phyloP scores from a whole-genome alignment of 345 rosid species.

The Populus tremula region DNA sequence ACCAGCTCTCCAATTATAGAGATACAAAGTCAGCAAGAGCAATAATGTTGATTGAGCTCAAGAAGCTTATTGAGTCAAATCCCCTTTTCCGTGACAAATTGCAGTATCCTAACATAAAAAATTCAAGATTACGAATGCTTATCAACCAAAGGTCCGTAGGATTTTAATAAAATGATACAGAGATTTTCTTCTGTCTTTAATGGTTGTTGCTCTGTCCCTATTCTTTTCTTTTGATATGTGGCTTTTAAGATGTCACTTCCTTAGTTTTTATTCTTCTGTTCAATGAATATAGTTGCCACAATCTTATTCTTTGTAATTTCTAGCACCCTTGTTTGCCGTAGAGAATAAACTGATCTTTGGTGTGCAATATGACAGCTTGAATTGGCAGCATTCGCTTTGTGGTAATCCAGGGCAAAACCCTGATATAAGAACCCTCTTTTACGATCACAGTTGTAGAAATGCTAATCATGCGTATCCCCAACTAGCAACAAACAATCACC shows the following conservation, averaged over 20 bases:
- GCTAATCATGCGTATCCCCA: conserved; percentile 24
- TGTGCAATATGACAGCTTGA: conserved; percentile 36
- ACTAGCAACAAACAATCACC: conserved; percentile 24
- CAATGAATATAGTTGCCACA: background rate
- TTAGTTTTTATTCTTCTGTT: background rate
- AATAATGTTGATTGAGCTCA: conserved; percentile 22
- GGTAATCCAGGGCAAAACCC: conserved; percentile 35
- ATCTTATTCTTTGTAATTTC: background rate
- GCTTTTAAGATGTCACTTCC: background rate
- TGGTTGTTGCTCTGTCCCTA: background rate
- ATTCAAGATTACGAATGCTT: conserved; percentile 32
- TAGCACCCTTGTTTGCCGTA: background rate
- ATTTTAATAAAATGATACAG: background rate
- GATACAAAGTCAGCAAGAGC: conserved; percentile 26
- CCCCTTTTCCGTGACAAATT: conserved; percentile 23
- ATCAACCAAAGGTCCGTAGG: conserved; percentile 38
- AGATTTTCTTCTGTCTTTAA: background rate
- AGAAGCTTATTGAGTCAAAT: conserved; percentile 21
- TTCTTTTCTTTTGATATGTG: background rate
- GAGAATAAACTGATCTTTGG: conserved; percentile 6
- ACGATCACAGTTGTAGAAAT: conserved; percentile 39
- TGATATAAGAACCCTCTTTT: conserved; percentile 38
- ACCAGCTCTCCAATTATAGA: conserved; percentile 22
- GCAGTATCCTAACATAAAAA: conserved; percentile 25
- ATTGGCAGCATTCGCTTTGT: conserved; percentile 48